Conservation (phyloP, 495 filamentous ascomycete species). For the Terfezia claveryi region DNA sequence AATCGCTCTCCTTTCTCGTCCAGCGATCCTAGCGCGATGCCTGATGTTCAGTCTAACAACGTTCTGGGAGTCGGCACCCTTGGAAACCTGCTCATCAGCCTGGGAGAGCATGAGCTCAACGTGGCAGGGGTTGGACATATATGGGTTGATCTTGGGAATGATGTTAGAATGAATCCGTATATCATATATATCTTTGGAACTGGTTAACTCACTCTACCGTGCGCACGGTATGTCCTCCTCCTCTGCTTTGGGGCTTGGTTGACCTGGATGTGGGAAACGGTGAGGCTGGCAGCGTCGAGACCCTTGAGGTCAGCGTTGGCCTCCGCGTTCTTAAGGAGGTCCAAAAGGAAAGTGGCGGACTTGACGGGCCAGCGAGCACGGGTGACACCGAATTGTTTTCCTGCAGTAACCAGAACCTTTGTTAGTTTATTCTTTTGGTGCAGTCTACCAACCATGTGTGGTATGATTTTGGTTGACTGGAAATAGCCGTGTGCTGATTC, state of each 20-base stretch:
- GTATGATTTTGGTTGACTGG: not conserved
- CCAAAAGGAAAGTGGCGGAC: slow-evolving; percentile 92
- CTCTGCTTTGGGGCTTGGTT: slow-evolving; percentile 99
- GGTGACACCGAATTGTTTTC: slow-evolving; percentile 94
- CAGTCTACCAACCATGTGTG: slow-evolving; percentile 4
- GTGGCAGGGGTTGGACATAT: slow-evolving; percentile 99
- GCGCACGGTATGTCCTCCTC: slow-evolving; percentile 94
- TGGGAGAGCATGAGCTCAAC: slow-evolving; percentile 99
- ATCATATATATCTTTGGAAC: not conserved
- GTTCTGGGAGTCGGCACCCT: slow-evolving; percentile 42
- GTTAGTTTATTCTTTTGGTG: not conserved
- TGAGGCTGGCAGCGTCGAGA: slow-evolving; percentile 85
- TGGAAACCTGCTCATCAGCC: slow-evolving; percentile 74
- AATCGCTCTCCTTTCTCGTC: slow-evolving; percentile 48
- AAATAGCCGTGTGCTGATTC: not conserved
- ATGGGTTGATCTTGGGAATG: slow-evolving; percentile 69
- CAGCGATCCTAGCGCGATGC: slow-evolving; percentile 64
- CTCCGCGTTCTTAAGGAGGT: slow-evolving; percentile 96
- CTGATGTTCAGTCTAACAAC: slow-evolving; percentile 48
- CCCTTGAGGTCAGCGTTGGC: slow-evolving; percentile 98
- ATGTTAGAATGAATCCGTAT: not conserved
- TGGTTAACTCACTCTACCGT: slow-evolving; percentile 74
- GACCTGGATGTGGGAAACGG: slow-evolving; percentile 99
- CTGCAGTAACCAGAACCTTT: slow-evolving; percentile 27
- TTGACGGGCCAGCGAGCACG: slow-evolving; percentile 97